Evolutionary conservation across 768 basidiomycete genomes (phyloP).

Genomic region (Tephrocybe sp.): DNA sequence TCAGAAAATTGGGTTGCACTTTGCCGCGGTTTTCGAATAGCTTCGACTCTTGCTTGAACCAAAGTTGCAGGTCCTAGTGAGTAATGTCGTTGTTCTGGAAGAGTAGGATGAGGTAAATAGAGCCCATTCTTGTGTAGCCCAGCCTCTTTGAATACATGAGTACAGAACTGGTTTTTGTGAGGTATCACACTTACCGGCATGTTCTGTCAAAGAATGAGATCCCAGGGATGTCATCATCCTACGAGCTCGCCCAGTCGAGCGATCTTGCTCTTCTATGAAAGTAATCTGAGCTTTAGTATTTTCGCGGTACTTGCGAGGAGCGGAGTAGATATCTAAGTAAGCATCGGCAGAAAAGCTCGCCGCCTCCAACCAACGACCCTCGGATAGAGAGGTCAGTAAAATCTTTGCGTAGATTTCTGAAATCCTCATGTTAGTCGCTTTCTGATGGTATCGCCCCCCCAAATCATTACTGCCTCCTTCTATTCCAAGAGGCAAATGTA

Average conservation of each 20-base stretch:
- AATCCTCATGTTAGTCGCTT: constrained; percentile 57
- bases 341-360: constrained; percentile 51
- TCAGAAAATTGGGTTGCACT: constrained; percentile 46
- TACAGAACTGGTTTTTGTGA: background rate
- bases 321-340: constrained; percentile 68
- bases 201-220: constrained; percentile 12
- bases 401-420: constrained; percentile 51
- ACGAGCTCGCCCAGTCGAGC: constrained; percentile 59
- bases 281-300: constrained; percentile 53
- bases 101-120: constrained; percentile 40
- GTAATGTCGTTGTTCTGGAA: constrained; percentile 12
- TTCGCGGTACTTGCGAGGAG: constrained; percentile 56
- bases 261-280: constrained; percentile 75
- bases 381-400: constrained; percentile 42
- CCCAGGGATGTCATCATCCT: constrained; percentile 41
- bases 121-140: constrained; percentile 47
- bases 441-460: constrained; percentile 66
- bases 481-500: constrained; percentile 60
- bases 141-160: constrained; percentile 16
- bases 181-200: constrained; percentile 11
- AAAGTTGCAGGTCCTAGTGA: background rate
- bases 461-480: constrained; percentile 73
- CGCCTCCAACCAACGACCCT: constrained; percentile 68
- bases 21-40: constrained; percentile 10
- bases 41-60: background rate